A percentile compares a stretch with the other conserved stretches of the same genome.
Conservation (phyloP, 2,329 filamentous ascomycete genomes). For the Coniella lustricola region DNA sequence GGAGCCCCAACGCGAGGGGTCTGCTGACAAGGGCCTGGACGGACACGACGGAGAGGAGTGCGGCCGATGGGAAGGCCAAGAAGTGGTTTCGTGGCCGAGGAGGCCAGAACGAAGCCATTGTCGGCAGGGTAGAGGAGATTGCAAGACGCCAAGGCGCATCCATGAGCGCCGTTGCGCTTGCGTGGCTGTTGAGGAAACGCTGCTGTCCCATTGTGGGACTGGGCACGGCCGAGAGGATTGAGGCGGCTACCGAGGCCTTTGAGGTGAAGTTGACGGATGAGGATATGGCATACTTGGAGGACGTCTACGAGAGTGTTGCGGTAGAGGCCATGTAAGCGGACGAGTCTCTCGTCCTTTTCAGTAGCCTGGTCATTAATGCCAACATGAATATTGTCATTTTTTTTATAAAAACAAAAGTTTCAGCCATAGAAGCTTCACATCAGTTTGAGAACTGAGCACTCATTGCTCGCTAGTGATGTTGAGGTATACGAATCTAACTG, state of each 20-base stretch:
- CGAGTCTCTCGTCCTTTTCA: too few relatives aligned
- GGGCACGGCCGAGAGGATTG: conserved; percentile 25
- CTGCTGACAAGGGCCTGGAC: conserved; percentile 24
- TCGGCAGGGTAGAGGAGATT: conserved; percentile 20
- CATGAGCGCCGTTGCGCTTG: conserved; percentile 53
- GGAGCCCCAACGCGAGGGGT: conserved; percentile 27
- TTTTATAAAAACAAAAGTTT: too few relatives aligned
- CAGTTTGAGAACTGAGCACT: too few relatives aligned
- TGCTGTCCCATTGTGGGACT: conserved; percentile 49
- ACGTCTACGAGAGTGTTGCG: background rate
- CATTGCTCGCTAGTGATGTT: too few relatives aligned
- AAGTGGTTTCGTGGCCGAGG: conserved; percentile 25
- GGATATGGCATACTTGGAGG: background rate
- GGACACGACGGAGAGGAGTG: conserved; percentile 20
- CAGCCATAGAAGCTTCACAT: too few relatives aligned
- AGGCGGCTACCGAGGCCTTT: background rate
- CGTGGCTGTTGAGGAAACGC: conserved; percentile 44
- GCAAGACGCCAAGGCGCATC: conserved; percentile 39
- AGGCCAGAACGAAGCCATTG: conserved; percentile 34
- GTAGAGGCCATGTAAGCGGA: background rate
- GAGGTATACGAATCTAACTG: too few relatives aligned
- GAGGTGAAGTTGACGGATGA: background rate
- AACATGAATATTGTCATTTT: too few relatives aligned
- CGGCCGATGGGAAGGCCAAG: conserved; percentile 29
- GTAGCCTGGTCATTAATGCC: too few relatives aligned